phyloP scores from a whole-genome alignment of 805 yeast species.

The Starmerella vitae region DNA sequence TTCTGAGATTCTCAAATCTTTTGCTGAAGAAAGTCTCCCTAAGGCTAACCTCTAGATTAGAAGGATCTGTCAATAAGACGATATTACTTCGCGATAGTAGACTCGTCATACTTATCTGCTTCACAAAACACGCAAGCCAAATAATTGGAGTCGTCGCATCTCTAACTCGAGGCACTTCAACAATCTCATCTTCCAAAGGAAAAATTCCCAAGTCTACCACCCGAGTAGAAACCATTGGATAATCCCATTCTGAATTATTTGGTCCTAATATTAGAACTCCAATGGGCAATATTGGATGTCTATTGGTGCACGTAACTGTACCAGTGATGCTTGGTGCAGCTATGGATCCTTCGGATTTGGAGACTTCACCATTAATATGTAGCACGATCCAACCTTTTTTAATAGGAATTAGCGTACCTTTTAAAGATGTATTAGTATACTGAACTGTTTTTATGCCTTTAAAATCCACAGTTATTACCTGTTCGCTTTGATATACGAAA shows the following conservation, averaged over 20 bases:
- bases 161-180: background rate
- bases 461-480: background rate
- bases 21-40: background rate
- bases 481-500: background rate
- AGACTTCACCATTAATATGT: slow-evolving; percentile 5
- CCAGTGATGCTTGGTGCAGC: slow-evolving; percentile 7
- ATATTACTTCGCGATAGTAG: background rate
- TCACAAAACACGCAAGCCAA: slow-evolving; percentile 4
- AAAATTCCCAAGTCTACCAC: slow-evolving; percentile 4
- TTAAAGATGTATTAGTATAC: background rate
- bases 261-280: slow-evolving; percentile 3
- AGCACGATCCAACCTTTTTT: slow-evolving; percentile 1
- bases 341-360: background rate
- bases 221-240: slow-evolving; percentile 14
- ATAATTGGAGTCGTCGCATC: background rate
- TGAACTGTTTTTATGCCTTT: background rate
- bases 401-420: slow-evolving; percentile 1
- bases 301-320: slow-evolving; percentile 1
- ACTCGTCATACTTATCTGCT: background rate
- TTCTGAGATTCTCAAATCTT: slow-evolving; percentile 6
- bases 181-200: background rate
- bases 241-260: slow-evolving; percentile 5
- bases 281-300: slow-evolving; percentile 12
- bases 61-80: background rate
- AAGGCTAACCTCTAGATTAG: background rate